phyloP scores from a whole-genome alignment of 2,329 filamentous ascomycete species.

The Alternaria novae-zelandiae region DNA sequence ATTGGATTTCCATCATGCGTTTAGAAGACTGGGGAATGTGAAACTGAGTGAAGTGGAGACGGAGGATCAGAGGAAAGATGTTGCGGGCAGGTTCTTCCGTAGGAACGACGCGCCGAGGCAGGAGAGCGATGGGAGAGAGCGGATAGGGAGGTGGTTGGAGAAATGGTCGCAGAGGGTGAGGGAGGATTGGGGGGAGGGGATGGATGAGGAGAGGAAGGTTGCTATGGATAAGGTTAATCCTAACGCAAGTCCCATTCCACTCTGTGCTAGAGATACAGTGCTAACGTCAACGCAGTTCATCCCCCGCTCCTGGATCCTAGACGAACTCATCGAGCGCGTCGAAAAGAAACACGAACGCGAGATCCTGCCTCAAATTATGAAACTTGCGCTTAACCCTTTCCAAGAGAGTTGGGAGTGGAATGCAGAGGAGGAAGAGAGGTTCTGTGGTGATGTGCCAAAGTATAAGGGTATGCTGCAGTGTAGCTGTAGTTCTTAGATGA shows the following conservation, averaged over 20 bases:
- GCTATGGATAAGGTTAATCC: conserved; percentile 9
- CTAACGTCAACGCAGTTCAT: conserved; percentile 66
- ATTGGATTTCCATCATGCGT: conserved; percentile 94
- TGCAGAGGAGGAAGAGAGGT: conserved; percentile 77
- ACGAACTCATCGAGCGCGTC: conserved; percentile 89
- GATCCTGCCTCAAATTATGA: conserved; percentile 77
- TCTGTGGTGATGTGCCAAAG: conserved; percentile 84
- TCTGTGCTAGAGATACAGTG: no score
- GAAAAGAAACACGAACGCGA: conserved; percentile 83
- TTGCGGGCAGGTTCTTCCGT: conserved; percentile 80
- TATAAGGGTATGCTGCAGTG: conserved; percentile 85
- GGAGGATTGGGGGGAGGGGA: conserved; percentile 74
- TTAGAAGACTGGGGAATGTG: conserved; percentile 76
- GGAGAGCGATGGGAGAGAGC: conserved; percentile 68
- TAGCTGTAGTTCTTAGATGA: conserved; percentile 77
- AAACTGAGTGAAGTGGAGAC: conserved; percentile 68
- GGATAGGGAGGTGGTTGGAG: conserved; percentile 80
- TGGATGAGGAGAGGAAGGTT: conserved; percentile 60
- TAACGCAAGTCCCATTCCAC: background rate
- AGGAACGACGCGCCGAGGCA: conserved; percentile 62
- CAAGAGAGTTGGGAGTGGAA: conserved; percentile 75
- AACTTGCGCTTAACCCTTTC: conserved; percentile 84
- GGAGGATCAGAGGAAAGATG: conserved; percentile 66
- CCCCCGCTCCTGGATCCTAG: conserved; percentile 87
- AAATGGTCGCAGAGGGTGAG: conserved; percentile 74